Percentiles rank a stretch among this genome's conserved stretches.
phyloP scores from a whole-genome alignment of 306 rosid species.

The Gastrolobium villosum region DNA sequence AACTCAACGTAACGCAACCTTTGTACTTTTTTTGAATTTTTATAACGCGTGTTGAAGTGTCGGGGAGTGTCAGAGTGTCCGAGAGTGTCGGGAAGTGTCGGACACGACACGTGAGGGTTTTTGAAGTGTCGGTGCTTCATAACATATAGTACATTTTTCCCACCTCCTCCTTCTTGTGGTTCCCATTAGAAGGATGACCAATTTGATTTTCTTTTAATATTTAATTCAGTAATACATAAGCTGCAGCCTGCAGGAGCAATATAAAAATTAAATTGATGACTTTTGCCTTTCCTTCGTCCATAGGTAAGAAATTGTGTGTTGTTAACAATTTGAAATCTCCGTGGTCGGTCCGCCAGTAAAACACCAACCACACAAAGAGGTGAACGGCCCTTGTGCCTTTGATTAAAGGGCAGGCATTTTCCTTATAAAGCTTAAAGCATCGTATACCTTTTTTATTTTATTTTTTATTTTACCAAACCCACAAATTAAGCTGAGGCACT shows the following conservation, averaged over 20 bases:
- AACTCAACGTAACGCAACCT: too few species aligned
- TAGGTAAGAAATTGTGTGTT: constrained; percentile 37
- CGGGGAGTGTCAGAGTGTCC: too few species aligned
- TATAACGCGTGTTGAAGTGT: too few species aligned
- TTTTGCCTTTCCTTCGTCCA: constrained; percentile 40
- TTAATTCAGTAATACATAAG: neutral
- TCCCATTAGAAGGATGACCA: constrained; percentile 2
- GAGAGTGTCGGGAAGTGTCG: too few species aligned
- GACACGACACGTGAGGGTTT: too few species aligned
- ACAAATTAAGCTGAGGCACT: constrained; percentile 6
- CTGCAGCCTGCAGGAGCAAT: neutral
- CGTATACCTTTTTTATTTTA: neutral
- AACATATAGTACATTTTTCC: neutral
- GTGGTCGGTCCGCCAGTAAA: constrained; percentile 40
- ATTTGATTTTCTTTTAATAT: neutral
- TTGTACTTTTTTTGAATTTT: too few species aligned
- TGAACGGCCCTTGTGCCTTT: constrained; percentile 14
- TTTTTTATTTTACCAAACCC: neutral
- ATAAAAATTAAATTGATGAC: constrained; percentile 23
- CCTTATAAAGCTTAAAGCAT: neutral
- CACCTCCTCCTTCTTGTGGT: constrained; percentile 18
- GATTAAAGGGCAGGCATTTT: constrained; percentile 33
- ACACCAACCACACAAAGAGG: constrained; percentile 31
- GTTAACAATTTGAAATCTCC: constrained; percentile 3
- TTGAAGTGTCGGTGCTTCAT: too few species aligned